Evolutionary conservation across 306 rosid species (phyloP), one percentile per base, ranked within the genome.

Genomic region (Cicer judaicum): DNA sequence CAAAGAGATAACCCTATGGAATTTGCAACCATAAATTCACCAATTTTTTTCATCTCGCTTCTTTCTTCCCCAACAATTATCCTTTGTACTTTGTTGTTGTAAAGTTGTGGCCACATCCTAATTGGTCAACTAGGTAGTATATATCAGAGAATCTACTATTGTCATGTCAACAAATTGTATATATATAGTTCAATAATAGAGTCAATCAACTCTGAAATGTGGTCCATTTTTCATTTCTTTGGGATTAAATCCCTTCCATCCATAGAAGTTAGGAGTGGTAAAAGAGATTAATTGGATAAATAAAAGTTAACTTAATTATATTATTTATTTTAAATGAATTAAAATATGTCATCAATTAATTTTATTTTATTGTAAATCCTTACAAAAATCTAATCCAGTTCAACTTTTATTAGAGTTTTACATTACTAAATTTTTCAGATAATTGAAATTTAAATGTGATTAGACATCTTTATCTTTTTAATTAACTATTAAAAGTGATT

Each of bases 11-110:
- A 6, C 15, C 16, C 38, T 10, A 39, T 65, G 15, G 85, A 70
- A 62, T 57, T 79, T 49, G 65, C 78, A 34, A 81, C 76, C 83
- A 75, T 55, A 52, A 18, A 47, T 42, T 57, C 56, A 56, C 73
- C 66, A 13, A 56, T 36, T 8, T 24, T 71, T 80, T 52, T 75
- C 70, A 42, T 79, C 60, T 80, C 68, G 57, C 73, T 75, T 79
- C 79, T 80, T 84, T 65, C 87, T 82, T 11, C 78, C 76, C 77
- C 79, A 81, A 81, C 84, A 83, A 76, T 88, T 82, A 70, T 84
- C 78, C 77, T 87, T 82, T 84, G 92, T 77, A 90, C 87, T 79
- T 80, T 87, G 78, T 84, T 85, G 83, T 88, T 82, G 87, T 88
- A 78, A 79, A 84, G 89, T 88, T 82, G 82, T 78, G 85, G 78